phyloP scores from a whole-genome alignment of 306 rosid genomes.

The Inga laurina region DNA sequence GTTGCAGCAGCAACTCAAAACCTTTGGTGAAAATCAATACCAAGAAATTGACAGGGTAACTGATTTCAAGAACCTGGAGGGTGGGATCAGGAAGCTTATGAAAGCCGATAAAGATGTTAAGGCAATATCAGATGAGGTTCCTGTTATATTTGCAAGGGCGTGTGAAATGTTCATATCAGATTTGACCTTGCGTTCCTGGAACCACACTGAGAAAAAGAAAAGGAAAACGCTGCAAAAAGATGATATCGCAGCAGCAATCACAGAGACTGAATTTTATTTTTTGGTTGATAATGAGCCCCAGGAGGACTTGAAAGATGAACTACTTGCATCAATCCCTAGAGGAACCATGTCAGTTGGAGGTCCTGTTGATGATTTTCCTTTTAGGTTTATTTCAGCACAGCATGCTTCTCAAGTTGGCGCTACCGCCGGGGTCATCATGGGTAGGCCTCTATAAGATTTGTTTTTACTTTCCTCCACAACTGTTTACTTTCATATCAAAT shows the following conservation, averaged over 20 bases:
- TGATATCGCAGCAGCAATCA: conserved; percentile 80
- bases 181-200: conserved; percentile 77
- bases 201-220: conserved; percentile 72
- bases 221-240: conserved; percentile 71
- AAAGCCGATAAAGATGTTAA: conserved; percentile 79
- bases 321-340: conserved; percentile 65
- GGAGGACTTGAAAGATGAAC: conserved; percentile 76
- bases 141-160: conserved; percentile 68
- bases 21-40: conserved; percentile 58
- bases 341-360: conserved; percentile 58
- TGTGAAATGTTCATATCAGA: conserved; percentile 77
- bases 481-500: too few relatives aligned
- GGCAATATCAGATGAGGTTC: conserved; percentile 81
- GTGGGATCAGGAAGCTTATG: conserved; percentile 74
- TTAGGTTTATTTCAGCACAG: conserved; percentile 53
- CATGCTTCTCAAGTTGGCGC: conserved; percentile 53
- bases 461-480: too few relatives aligned
- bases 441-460: conserved; percentile 43
- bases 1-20: conserved; percentile 63
- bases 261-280: conserved; percentile 68
- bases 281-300: conserved; percentile 70
- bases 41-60: conserved; percentile 62
- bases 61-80: conserved; percentile 59
- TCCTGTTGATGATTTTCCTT: conserved; percentile 49
- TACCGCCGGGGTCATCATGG: conserved; percentile 69